Conservation (phyloP, 2,329 filamentous ascomycete species). For the Ophiocordyceps robertsii region DNA sequence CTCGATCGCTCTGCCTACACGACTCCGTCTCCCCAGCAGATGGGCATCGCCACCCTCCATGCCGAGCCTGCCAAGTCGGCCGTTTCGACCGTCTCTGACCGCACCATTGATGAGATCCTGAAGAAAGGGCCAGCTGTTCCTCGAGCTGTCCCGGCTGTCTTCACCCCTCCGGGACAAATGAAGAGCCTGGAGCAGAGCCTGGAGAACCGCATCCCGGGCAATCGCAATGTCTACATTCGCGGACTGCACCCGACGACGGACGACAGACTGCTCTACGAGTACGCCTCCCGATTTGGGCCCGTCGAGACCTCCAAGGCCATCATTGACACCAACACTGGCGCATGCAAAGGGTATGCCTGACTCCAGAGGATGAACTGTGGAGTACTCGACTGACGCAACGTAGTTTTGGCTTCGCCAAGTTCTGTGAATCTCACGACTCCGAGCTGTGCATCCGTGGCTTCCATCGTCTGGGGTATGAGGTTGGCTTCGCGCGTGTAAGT, state of each 20-base stretch:
- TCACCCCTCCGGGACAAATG: conserved; percentile 70
- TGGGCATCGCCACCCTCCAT: conserved; percentile 27
- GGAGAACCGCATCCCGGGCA: conserved; percentile 80
- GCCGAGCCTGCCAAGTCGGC: conserved; percentile 28
- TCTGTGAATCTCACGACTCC: conserved; percentile 72
- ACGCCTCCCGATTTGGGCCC: conserved; percentile 77
- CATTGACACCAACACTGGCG: conserved; percentile 82
- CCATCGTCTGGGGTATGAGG: conserved; percentile 88
- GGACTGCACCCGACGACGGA: conserved; percentile 92
- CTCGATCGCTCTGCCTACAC: conserved; percentile 53
- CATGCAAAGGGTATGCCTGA: conserved; percentile 73
- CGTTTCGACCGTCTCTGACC: conserved; percentile 26
- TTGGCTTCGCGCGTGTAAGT: conserved; percentile 83
- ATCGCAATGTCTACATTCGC: conserved; percentile 96
- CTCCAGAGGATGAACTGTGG: not conserved
- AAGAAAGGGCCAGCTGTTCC: conserved; percentile 74
- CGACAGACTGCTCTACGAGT: conserved; percentile 72
- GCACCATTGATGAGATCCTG: conserved; percentile 49
- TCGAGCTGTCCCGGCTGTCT: conserved; percentile 77
- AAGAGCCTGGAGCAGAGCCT: conserved; percentile 89
- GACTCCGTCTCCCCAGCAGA: conserved; percentile 51
- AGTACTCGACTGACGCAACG: conserved; percentile 1
- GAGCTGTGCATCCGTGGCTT: conserved; percentile 95
- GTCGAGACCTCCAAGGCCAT: conserved; percentile 98
- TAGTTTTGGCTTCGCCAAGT: conserved; percentile 97